These are phyloP conservation scores for Venturia pyrina DNA, from an alignment of 2,329 filamentous ascomycete genomes.

Conservation along the genomic window DNA sequence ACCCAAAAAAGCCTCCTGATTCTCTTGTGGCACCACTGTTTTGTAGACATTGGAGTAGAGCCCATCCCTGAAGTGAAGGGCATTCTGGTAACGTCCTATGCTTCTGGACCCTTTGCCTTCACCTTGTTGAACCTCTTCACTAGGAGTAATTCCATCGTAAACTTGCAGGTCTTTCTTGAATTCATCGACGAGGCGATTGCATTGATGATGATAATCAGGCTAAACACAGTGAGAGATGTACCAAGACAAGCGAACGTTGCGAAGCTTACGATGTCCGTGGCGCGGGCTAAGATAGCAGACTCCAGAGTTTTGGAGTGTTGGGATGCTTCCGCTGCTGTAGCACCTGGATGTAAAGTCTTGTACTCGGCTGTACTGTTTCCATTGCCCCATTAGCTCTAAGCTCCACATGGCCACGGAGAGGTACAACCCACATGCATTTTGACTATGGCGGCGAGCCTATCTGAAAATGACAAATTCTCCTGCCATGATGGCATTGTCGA, in stretches of 20 bases:
- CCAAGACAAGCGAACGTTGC: neutral
- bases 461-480: conserved; percentile 32
- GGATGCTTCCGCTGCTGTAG: conserved; percentile 35
- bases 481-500: conserved; percentile 27
- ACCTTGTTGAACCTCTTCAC: neutral
- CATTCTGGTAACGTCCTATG: conserved; percentile 48
- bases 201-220: conserved; percentile 25
- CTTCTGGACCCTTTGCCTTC: conserved; percentile 11
- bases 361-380: conserved; percentile 38
- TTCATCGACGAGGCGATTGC: conserved; percentile 5
- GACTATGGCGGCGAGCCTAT: conserved; percentile 32
- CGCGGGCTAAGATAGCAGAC: neutral
- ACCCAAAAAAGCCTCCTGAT: conserved; percentile 23
- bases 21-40: conserved; percentile 35
- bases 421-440: conserved; percentile 35
- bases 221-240: conserved; percentile 13
- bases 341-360: conserved; percentile 33
- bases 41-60: conserved; percentile 79
- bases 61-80: conserved; percentile 51
- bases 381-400: conserved; percentile 13
- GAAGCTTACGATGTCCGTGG: conserved; percentile 6
- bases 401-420: neutral
- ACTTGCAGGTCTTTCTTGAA: conserved; percentile 36
- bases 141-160: neutral
- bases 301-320: conserved; percentile 4